Evolutionary conservation across 495 filamentous ascomycete genomes (phyloP), one percentile per base, ranked within the genome.

Genomic region (Parachaetomium inaequale): DNA sequence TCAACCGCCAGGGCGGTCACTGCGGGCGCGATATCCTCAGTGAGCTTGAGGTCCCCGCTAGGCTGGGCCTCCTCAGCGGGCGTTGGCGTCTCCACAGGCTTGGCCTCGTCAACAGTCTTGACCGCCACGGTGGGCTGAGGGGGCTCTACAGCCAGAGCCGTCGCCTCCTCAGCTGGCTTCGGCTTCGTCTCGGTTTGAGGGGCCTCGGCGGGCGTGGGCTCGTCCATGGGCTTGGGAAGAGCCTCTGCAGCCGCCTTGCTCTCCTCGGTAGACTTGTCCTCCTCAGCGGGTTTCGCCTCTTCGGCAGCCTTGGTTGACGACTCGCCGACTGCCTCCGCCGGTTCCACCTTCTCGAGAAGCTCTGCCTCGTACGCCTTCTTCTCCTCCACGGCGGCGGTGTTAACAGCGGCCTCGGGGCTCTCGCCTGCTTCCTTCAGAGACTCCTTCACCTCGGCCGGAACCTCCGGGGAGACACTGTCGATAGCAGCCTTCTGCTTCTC

Each of bases 331-430:
- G 61, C 58, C 42, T 72, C 36, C 34, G 11, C 23, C 4, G 70
- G 59, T 59, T 77, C 68, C 17, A 78, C 74, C 58, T 79, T 66
- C 58, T 81, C 75, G 52, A 85, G 75, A 2, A 92, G 75, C 73
- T 92, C 86, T 23, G 83, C 67, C 75, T 93, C 91, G 34, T 90
- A 78, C 19, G 82, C 85, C 71, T 84, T 85, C 84, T 96, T 96
- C 71, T 92, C 89, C 59, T 84, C 82, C 10, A 94, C 88, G 4
- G 84, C 85, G 45, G 81, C 80, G 17, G 82, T 75, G 72, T 85
- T 85, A 28, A 82, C 85, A 25, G 88, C 84, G 19, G 90, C 90
- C 73, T 95, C 90, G 31, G 90, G 87, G 49, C 77, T 77, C 58
- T 76, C 66, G 50, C 86, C 81, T 17, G 90, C 84, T 65, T 86